phyloP scores from a whole-genome alignment of 139 green algal genomes.

The Edaphochlamys debaryana region DNA sequence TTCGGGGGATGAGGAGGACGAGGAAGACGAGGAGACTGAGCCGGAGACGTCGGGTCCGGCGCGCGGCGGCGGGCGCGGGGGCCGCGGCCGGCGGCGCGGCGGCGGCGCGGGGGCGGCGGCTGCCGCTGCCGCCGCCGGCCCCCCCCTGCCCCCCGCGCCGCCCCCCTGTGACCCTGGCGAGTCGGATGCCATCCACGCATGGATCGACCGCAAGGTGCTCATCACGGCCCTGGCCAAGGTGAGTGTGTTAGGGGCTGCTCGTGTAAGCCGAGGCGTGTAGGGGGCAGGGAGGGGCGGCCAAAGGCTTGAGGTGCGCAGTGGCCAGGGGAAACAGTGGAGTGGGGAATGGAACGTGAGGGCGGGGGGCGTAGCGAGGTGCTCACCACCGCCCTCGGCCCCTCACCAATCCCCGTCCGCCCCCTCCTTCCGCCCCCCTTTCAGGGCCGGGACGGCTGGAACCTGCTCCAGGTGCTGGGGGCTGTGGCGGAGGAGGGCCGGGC shows the following conservation, averaged over 20 bases:
- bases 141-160: neutral
- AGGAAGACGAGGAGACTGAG: neutral
- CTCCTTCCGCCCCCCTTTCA: neutral
- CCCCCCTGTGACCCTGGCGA: slow-evolving; percentile 11
- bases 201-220: slow-evolving; percentile 75
- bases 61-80: neutral
- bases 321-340: neutral
- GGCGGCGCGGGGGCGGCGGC: neutral
- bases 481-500: slow-evolving; percentile 8
- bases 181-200: slow-evolving; percentile 55
- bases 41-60: neutral
- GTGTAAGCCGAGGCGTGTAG: neutral
- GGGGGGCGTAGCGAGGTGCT: neutral
- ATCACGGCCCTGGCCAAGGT: slow-evolving; percentile 73
- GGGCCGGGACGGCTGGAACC: slow-evolving; percentile 52
- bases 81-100: neutral
- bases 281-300: too few species aligned
- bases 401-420: neutral
- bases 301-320: neutral
- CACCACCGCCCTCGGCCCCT: too few species aligned
- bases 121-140: neutral
- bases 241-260: neutral
- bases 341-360: neutral
- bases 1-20: neutral
- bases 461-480: slow-evolving; percentile 47